Evolutionary conservation across 2,329 filamentous ascomycete species (phyloP), one percentile per base, ranked within the genome.

Genomic region (Talaromyces islandicus): DNA sequence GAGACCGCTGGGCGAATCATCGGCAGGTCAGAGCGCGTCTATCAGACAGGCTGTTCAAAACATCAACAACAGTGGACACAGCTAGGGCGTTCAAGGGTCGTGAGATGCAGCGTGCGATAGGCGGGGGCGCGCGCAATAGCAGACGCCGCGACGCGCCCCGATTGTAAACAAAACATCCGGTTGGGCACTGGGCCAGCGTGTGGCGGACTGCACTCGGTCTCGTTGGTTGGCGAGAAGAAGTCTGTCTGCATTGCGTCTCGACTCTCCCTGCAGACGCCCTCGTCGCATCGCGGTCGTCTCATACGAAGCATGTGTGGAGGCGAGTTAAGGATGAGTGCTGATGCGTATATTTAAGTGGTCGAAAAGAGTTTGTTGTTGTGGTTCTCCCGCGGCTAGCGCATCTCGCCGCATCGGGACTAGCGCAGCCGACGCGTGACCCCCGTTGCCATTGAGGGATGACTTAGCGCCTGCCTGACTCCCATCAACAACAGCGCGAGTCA

Each of bases 351-450:
- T n/a, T n/a, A n/a, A n/a, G n/a, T n/a, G n/a, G n/a, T n/a, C n/a
- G 43, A 17, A 9, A 7, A 24, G 43, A 46, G 43, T 52, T 25
- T 29, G 48, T 52, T 52, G 48, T 52, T 52, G 48, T 52, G 14
- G 27, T 25, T 52, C 17, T 25, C 25, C 48, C 48, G 48, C 48
- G 17, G 19, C 27, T 29, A 29, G 48, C 24, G 19, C 17, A 52
- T 29, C 12, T 46, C n/a, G 35, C 55, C 32, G 17, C 24, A 57
- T 67, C 29, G 29, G 71, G 72, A 30, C 66, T 74, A 75, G 72
- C 68, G 71, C 62, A 59, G 32, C 71, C 69, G 72, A 73, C 72
- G 72, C 72, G 72, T 75, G 72, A 75, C 71, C 25, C 25, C 48
- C 12, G 48, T 52, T 52, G 48, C 48, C 48, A 52, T 52, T 52